Percentiles rank a stretch among this genome's conserved stretches.
These are phyloP conservation scores for Sarocladium brachiariae DNA, from an alignment of 2,329 filamentous ascomycete species.

Conservation along the genomic window DNA sequence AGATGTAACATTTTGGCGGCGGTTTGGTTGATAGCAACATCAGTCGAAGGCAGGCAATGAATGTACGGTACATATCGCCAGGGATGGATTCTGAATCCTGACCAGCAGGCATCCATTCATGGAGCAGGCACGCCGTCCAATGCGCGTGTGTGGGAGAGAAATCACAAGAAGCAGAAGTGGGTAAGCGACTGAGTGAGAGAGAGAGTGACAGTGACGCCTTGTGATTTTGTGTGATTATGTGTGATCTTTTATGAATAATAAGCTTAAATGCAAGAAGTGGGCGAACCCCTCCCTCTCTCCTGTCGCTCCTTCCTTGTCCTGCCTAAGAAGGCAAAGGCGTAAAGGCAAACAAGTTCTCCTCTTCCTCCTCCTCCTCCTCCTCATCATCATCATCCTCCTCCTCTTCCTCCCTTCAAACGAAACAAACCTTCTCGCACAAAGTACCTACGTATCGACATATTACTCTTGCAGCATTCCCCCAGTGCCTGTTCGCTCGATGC, in stretches of 20 bases:
- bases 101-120: not conserved
- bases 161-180: no score
- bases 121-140: not conserved
- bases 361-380: not conserved
- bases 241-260: not conserved
- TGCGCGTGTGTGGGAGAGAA: not conserved
- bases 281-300: no score
- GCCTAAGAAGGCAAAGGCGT: not conserved
- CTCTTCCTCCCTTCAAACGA: not conserved
- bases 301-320: not conserved
- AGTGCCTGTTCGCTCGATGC: not conserved
- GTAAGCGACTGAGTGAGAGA: not conserved
- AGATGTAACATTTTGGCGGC: conserved; percentile 1
- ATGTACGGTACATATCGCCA: no score
- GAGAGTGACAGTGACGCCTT: no score
- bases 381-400: not conserved
- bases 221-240: no score
- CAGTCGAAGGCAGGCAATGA: no score
- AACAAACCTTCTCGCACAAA: not conserved
- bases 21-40: no score
- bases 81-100: no score
- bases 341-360: not conserved
- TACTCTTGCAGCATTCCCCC: no score
- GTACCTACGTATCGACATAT: no score
- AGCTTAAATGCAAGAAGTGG: conserved; percentile 3